Conservation (phyloP, 2,329 filamentous ascomycete species). For the Ramichloridium luteum region DNA sequence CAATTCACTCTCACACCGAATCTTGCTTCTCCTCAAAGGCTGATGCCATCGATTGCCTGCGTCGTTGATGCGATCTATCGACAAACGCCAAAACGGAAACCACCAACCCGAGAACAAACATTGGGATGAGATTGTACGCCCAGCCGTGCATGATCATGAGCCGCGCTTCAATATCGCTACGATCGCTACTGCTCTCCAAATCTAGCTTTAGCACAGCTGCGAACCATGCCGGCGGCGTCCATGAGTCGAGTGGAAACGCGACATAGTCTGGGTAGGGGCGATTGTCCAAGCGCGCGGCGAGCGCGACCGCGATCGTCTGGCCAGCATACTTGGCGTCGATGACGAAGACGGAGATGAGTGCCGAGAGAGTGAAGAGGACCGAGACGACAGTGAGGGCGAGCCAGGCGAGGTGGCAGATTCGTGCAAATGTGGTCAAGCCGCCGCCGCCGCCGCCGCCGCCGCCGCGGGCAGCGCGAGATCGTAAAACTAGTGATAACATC, state of each 20-base stretch:
- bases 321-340: constrained; percentile 13
- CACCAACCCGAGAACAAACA: constrained; percentile 15
- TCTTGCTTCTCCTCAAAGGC: constrained; percentile 1
- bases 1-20: constrained; percentile 1
- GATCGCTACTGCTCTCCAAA: constrained; percentile 8
- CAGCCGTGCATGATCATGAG: constrained; percentile 17
- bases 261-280: constrained; percentile 18
- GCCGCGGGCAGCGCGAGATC: constrained; percentile 5
- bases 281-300: constrained; percentile 15
- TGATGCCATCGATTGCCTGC: not conserved
- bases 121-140: constrained; percentile 22
- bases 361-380: constrained; percentile 14
- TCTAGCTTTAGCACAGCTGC: constrained; percentile 15
- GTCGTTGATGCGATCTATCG: constrained; percentile 8
- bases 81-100: constrained; percentile 11
- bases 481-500: constrained; percentile 15
- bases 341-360: constrained; percentile 18
- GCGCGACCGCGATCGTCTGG: constrained; percentile 16
- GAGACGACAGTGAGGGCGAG: constrained; percentile 15
- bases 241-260: constrained; percentile 15
- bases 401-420: constrained; percentile 15
- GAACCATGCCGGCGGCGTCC: constrained; percentile 23
- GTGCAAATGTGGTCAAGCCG: too few species aligned
- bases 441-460: constrained; percentile 3
- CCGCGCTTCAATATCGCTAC: constrained; percentile 11